Evolutionary conservation across 768 basidiomycete genomes (phyloP).

Genomic region (Lactarius hatsudake): DNA sequence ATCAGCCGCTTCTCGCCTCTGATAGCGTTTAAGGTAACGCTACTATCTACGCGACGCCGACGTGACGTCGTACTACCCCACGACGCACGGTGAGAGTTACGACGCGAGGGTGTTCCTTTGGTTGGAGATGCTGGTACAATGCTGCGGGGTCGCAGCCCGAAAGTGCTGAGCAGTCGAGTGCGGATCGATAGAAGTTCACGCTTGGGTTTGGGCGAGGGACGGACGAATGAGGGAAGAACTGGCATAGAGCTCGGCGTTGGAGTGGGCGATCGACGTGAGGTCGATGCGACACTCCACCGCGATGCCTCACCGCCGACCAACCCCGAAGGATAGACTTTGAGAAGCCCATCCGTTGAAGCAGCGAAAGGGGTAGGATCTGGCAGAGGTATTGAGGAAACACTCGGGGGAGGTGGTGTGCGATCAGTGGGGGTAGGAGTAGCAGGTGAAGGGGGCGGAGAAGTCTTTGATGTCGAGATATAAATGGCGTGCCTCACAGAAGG

Average conservation of each 20-base stretch:
- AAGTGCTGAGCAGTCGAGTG: slow-evolving; percentile 26
- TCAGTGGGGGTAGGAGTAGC: slow-evolving; percentile 21
- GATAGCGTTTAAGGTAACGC: background rate
- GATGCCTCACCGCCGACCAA: slow-evolving; percentile 15
- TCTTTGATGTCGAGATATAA: slow-evolving; percentile 14
- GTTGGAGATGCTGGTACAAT: slow-evolving; percentile 18
- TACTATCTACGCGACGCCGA: slow-evolving; percentile 17
- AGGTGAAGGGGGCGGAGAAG: slow-evolving; percentile 19
- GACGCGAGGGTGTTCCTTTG: background rate
- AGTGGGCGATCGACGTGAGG: slow-evolving; percentile 19
- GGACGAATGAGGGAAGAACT: slow-evolving; percentile 10
- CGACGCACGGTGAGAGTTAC: slow-evolving; percentile 14
- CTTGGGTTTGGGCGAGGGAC: slow-evolving; percentile 6
- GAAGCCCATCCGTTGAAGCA: slow-evolving; percentile 12
- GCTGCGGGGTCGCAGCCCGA: slow-evolving; percentile 21
- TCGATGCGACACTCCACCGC: slow-evolving; percentile 28
- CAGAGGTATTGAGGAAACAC: background rate
- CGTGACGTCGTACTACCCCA: slow-evolving; percentile 23
- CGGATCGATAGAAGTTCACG: slow-evolving; percentile 23
- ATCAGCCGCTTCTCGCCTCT: slow-evolving; percentile 24
- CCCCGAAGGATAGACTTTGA: slow-evolving; percentile 25
- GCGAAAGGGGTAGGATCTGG: slow-evolving; percentile 1
- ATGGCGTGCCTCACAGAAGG: slow-evolving; percentile 21
- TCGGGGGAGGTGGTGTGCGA: background rate
- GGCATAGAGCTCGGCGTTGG: slow-evolving; percentile 24